Percentiles rank a stretch among this genome's conserved stretches.
Conservation (phyloP, 495 filamentous ascomycete genomes). For the Penicillium paradoxum region DNA sequence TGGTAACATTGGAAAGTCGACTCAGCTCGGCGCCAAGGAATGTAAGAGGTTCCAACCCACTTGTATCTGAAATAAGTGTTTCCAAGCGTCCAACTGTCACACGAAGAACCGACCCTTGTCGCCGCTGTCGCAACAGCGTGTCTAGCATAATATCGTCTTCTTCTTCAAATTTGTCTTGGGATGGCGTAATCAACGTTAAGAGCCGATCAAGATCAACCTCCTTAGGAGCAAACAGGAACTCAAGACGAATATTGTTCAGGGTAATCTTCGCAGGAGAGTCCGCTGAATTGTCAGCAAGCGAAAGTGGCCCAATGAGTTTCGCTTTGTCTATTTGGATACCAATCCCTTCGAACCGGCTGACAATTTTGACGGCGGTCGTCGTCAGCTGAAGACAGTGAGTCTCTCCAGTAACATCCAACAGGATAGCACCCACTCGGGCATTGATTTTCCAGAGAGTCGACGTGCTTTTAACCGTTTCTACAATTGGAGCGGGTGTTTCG, state of each 20-base stretch:
- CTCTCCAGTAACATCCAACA: constrained; percentile 67
- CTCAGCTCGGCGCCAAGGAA: constrained; percentile 71
- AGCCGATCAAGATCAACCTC: constrained; percentile 77
- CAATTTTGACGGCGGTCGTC: constrained; percentile 74
- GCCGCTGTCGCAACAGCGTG: constrained; percentile 81
- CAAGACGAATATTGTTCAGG: constrained; percentile 61
- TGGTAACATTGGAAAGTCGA: constrained; percentile 78
- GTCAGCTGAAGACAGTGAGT: constrained; percentile 67
- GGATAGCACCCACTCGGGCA: constrained; percentile 68
- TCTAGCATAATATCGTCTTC: constrained; percentile 95
- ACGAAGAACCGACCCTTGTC: constrained; percentile 81
- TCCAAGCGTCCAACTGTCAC: constrained; percentile 58
- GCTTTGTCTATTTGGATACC: constrained; percentile 71
- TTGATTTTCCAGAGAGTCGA: constrained; percentile 62
- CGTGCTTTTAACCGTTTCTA: constrained; percentile 15
- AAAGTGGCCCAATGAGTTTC: constrained; percentile 63
- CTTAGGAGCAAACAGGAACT: constrained; percentile 68
- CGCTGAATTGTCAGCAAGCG: constrained; percentile 35
- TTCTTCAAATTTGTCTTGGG: constrained; percentile 84
- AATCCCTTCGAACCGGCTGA: constrained; percentile 63
- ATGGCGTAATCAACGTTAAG: constrained; percentile 82
- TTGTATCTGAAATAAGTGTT: constrained; percentile 50
- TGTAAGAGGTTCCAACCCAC: constrained; percentile 59
- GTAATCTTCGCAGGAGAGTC: constrained; percentile 51
- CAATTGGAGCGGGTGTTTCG: constrained; percentile 36